A percentile compares a stretch with the other conserved stretches of the same genome.
Evolutionary conservation across 2,329 filamentous ascomycete genomes (phyloP).

Genomic region (Ophiostoma ips): DNA sequence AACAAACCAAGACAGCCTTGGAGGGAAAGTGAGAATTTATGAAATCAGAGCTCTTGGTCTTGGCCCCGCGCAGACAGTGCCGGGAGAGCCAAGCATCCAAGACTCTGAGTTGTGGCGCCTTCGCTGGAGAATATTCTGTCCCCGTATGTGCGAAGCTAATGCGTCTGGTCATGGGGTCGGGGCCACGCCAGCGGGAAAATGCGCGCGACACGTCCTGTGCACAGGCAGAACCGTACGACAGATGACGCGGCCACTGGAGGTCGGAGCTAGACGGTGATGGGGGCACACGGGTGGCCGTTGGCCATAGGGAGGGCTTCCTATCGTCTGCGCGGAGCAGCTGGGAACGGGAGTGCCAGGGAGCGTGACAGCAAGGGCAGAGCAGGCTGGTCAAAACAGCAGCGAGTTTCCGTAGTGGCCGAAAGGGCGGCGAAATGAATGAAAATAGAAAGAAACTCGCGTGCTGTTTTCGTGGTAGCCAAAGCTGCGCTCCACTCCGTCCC

Average conservation of each 20-base stretch:
- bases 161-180: constrained; percentile 34
- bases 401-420: constrained; percentile 32
- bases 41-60: not conserved
- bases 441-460: constrained; percentile 26
- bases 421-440: not conserved
- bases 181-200: constrained; percentile 24
- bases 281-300: constrained; percentile 1
- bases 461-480: constrained; percentile 36
- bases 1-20: not conserved
- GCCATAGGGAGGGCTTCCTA: constrained; percentile 8
- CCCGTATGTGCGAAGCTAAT: constrained; percentile 35
- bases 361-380: constrained; percentile 24
- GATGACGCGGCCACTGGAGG: constrained; percentile 9
- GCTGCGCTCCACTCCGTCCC: constrained; percentile 30
- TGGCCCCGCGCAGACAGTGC: not conserved
- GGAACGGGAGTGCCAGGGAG: constrained; percentile 29
- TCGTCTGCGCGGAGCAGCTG: constrained; percentile 11
- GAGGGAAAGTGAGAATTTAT: constrained; percentile 17
- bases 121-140: constrained; percentile 16
- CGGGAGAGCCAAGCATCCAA: not conserved
- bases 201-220: constrained; percentile 9
- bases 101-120: constrained; percentile 31
- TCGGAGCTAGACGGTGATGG: constrained; percentile 14
- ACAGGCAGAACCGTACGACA: constrained; percentile 2
- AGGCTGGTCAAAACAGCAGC: constrained; percentile 14